Evolutionary conservation across 1,284 basidiomycete genomes (phyloP), one percentile per base, ranked within the genome.

Genomic region (Phaffia rhodozyma): DNA sequence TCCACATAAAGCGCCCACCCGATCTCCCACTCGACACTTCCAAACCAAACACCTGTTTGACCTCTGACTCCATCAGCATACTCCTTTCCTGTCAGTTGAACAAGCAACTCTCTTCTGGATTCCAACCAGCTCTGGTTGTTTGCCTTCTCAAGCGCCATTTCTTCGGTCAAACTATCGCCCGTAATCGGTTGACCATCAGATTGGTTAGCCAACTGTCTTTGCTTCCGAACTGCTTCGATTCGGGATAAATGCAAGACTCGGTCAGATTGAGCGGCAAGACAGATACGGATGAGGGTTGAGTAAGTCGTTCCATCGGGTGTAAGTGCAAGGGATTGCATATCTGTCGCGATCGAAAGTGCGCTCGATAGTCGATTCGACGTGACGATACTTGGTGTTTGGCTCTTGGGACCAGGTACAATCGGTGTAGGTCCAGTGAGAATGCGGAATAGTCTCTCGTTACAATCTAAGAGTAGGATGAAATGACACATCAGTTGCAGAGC

Each of bases 1-100:
- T 63, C 62, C 32, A 51, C 34, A 47, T 55, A 63, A 13, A 63
- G 53, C 11, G 56, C 62, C 62, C 62, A 63, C 3, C 43, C 62
- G 11, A 63, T 51, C 51, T 63, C 62, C 38, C 57, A 63, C 52
- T 63, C 62, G 18, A 43, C 34, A n/a, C 51, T 54, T 29, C 62
- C 62, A 53, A 53, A 63, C 62, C 62, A 59, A 7, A 58, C 62
- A 16, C 55, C 55, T 7, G 23, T 57, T 11, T 43, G 38, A 16
- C 38, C 38, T 43, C 56, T 18, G 3, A 23, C 56, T 21, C 55
- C 25, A 11, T 27, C 38, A 56, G 29, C 34, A 38, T 23, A 27
- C 29, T 29, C 49, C n/a, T 27, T 25, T 38, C 23, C 25, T 51
- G 47, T 9, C 49, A 43, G 25, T n/a, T 62, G 61, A 49, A 11